Percentiles rank a stretch among this genome's conserved stretches.
Evolutionary conservation across 345 rosid species (phyloP).

Genomic region (Mallotus nudiflorus): DNA sequence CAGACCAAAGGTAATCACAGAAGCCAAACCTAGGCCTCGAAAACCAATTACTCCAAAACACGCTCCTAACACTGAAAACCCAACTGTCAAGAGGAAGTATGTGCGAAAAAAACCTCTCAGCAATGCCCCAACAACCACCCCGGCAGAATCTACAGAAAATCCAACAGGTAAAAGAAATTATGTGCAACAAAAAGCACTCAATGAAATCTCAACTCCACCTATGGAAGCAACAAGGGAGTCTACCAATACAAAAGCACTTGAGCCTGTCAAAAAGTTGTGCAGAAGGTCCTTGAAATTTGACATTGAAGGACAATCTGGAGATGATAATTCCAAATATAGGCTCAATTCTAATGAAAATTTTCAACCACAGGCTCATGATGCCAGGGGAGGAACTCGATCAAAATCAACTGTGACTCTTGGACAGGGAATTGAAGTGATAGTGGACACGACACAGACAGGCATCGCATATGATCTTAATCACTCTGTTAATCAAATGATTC

Average conservation of each 20-base stretch:
- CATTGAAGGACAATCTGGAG: slow-evolving; percentile 1
- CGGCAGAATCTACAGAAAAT: not conserved
- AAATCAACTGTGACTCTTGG: slow-evolving; percentile 22
- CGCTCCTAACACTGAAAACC: not conserved
- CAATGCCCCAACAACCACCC: not conserved
- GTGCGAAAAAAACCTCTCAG: slow-evolving; percentile 11
- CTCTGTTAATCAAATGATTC: slow-evolving; percentile 30
- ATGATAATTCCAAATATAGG: not conserved
- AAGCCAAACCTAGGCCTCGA: slow-evolving; percentile 21
- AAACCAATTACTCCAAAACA: slow-evolving; percentile 15
- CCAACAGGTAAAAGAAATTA: slow-evolving; percentile 18
- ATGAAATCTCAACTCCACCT: slow-evolving; percentile 21
- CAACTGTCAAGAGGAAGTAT: slow-evolving; percentile 17
- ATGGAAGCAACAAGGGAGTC: slow-evolving; percentile 28
- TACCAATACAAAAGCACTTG: slow-evolving; percentile 23
- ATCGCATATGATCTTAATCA: slow-evolving; percentile 19
- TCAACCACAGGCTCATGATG: slow-evolving; percentile 22
- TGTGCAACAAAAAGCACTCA: slow-evolving; percentile 11
- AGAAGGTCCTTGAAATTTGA: slow-evolving; percentile 28
- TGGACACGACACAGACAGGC: slow-evolving; percentile 31
- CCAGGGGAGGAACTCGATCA: slow-evolving; percentile 21
- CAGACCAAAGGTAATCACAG: slow-evolving; percentile 32
- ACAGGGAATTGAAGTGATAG: slow-evolving; percentile 39
- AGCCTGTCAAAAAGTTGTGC: slow-evolving; percentile 21
- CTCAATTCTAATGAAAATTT: slow-evolving; percentile 20